Conservation (phyloP, 352 stramenopile genomes). For the Aphanomyces invadans region DNA sequence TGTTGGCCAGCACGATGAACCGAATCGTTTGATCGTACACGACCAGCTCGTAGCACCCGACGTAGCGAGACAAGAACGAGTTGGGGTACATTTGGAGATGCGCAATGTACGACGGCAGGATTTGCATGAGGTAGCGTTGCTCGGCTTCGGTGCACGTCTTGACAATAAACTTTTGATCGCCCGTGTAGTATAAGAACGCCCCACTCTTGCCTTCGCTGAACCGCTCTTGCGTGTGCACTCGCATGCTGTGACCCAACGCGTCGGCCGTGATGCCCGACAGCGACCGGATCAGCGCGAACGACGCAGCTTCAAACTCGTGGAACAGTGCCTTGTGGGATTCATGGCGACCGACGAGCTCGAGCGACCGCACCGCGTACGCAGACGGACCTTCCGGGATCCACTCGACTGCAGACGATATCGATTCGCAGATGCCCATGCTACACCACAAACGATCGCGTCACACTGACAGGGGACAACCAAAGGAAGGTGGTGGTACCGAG, state of each 20-base stretch:
- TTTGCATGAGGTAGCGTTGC: conserved; percentile 77
- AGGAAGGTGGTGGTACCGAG: conserved; percentile 26
- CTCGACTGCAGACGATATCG: conserved; percentile 15
- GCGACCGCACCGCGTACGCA: conserved; percentile 40
- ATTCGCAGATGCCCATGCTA: conserved; percentile 25
- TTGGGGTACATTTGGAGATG: conserved; percentile 75
- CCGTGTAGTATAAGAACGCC: conserved; percentile 85
- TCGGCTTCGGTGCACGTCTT: conserved; percentile 83
- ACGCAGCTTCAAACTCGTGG: conserved; percentile 71
- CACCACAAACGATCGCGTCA: no score
- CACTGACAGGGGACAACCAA: no score
- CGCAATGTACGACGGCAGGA: conserved; percentile 81
- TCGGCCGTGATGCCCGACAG: conserved; percentile 73
- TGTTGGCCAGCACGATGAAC: conserved; percentile 86
- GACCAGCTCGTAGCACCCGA: conserved; percentile 82
- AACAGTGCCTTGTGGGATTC: conserved; percentile 65
- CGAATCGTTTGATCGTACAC: conserved; percentile 79
- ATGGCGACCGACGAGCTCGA: conserved; percentile 58
- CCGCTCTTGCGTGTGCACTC: conserved; percentile 69
- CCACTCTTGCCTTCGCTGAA: conserved; percentile 86
- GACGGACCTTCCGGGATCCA: conserved; percentile 6
- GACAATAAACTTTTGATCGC: conserved; percentile 82
- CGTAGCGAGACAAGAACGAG: conserved; percentile 82
- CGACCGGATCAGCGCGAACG: conserved; percentile 71
- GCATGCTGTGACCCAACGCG: conserved; percentile 70